Evolutionary conservation across 495 filamentous ascomycete species (phyloP).

Genomic region (Aspergillus olivimuriae): DNA sequence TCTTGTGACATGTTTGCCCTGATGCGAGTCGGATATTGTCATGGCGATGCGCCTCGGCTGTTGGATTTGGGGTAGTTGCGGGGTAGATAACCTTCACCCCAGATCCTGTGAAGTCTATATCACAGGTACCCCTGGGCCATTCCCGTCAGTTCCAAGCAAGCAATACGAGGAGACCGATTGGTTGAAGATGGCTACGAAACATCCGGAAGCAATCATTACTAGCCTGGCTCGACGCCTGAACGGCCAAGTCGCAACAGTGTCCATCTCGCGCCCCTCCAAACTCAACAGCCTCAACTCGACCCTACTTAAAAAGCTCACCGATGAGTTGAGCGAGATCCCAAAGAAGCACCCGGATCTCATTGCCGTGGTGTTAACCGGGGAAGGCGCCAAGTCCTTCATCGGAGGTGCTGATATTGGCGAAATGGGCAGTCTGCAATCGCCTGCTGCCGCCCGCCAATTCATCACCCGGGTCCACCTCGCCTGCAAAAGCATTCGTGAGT

Average conservation of each 20-base stretch:
- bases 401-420: slow-evolving; percentile 20
- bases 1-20: too few relatives aligned
- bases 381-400: slow-evolving; percentile 18
- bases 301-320: slow-evolving; percentile 9
- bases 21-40: too few relatives aligned
- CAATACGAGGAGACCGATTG: too few relatives aligned
- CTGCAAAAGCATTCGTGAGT: slow-evolving; percentile 12
- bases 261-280: slow-evolving; percentile 18
- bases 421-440: slow-evolving; percentile 11
- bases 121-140: too few relatives aligned
- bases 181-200: neutral
- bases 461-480: slow-evolving; percentile 15
- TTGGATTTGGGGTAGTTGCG: too few relatives aligned
- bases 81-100: too few relatives aligned
- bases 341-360: slow-evolving; percentile 9
- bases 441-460: slow-evolving; percentile 11
- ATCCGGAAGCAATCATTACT: slow-evolving; percentile 6
- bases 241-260: slow-evolving; percentile 7
- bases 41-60: too few relatives aligned
- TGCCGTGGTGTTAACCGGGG: slow-evolving; percentile 17
- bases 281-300: slow-evolving; percentile 18
- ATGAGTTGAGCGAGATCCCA: slow-evolving; percentile 4
- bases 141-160: too few relatives aligned
- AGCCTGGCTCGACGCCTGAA: slow-evolving; percentile 8
- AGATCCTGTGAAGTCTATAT: too few relatives aligned